Evolutionary conservation across 345 rosid genomes (phyloP).

Genomic region (Eucalyptus lansdowneana): DNA sequence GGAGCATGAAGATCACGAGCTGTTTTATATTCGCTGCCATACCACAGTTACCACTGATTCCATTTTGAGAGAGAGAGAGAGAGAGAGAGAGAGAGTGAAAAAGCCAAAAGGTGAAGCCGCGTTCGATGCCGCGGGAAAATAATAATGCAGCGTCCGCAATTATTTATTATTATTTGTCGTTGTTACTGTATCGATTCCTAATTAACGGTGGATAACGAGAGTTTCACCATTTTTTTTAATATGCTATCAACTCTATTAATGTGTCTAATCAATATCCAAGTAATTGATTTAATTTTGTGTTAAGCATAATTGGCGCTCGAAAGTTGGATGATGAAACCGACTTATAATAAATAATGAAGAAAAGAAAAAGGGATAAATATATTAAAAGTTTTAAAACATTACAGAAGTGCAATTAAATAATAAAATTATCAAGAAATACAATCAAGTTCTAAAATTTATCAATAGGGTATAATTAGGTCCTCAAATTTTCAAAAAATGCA

Average conservation of each 20-base stretch:
- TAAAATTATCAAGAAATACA: accelerated
- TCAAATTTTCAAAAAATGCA: accelerated
- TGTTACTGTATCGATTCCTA: neutral
- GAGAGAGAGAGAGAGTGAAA: neutral
- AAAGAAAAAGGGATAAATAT: too few relatives aligned
- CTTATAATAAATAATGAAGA: too few relatives aligned
- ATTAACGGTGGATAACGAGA: neutral
- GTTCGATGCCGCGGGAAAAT: slow-evolving; percentile 41
- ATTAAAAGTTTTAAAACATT: accelerated
- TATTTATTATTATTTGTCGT: neutral
- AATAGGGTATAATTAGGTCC: accelerated
- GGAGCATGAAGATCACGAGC: neutral
- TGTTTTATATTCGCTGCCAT: neutral
- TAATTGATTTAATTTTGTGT: neutral
- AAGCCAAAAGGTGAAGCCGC: slow-evolving; percentile 44
- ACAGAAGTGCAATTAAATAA: accelerated
- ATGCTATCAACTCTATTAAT: neutral
- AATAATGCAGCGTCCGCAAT: neutral
- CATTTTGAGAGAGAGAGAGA: neutral
- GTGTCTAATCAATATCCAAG: neutral
- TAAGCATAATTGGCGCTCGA: neutral
- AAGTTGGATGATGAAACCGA: neutral
- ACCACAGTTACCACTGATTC: neutral
- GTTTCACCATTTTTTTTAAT: neutral
- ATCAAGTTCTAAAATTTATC: accelerated